Percentiles rank a stretch among this genome's conserved stretches.
Conservation (phyloP, 306 rosid genomes). For the Pachyrhizus erosus region DNA sequence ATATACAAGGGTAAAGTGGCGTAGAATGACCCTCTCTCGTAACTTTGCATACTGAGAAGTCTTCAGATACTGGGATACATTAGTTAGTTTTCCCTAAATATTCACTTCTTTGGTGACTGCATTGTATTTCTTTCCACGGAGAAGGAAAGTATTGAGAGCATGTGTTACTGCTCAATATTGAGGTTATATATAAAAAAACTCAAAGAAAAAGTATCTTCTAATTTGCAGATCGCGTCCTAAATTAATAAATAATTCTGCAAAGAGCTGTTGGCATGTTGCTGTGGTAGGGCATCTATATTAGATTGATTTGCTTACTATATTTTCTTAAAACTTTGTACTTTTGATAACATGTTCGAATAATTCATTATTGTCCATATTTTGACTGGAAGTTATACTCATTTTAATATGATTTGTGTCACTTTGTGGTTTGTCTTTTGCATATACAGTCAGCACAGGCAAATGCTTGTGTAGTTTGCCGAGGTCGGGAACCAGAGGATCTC, state of each 20-base stretch:
- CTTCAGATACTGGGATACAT: too few species aligned
- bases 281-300: not conserved
- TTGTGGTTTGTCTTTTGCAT: constrained; percentile 37
- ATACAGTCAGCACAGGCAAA: constrained; percentile 50
- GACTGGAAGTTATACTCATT: constrained; percentile 34
- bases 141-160: not conserved
- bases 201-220: not conserved
- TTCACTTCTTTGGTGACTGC: constrained; percentile 2
- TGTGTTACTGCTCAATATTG: not conserved
- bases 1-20: too few species aligned
- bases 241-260: not conserved
- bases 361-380: constrained; percentile 27
- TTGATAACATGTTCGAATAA: constrained; percentile 26
- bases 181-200: too few species aligned
- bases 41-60: too few species aligned
- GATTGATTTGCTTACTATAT: constrained; percentile 13
- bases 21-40: too few species aligned
- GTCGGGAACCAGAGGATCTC: constrained; percentile 76
- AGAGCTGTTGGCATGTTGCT: constrained; percentile 21
- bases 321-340: constrained; percentile 27
- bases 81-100: too few species aligned
- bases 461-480: constrained; percentile 67
- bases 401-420: not conserved
- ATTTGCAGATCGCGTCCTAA: not conserved
- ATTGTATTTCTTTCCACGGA: not conserved